A percentile compares a stretch with the other conserved stretches of the same genome.
These are phyloP conservation scores for Neopestalotiopsis rosae DNA, from an alignment of 2,329 filamentous ascomycete genomes.

Conservation along the genomic window DNA sequence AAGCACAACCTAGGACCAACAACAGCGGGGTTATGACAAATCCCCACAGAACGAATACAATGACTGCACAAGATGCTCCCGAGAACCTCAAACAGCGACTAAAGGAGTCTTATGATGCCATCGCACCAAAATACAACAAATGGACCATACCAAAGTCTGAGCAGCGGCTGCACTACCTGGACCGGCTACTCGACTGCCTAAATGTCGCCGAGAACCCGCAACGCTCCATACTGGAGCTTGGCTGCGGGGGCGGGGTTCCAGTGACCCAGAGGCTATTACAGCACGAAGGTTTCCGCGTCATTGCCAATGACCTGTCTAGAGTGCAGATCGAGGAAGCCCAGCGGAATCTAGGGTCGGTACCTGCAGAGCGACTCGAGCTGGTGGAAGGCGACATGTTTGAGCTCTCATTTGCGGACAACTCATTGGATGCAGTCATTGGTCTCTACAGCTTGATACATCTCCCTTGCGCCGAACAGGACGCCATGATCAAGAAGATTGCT, in stretches of 20 bases:
- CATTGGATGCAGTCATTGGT: constrained; percentile 54
- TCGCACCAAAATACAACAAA: constrained; percentile 44
- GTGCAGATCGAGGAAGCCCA: constrained; percentile 41
- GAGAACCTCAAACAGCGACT: constrained; percentile 44
- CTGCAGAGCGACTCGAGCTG: constrained; percentile 26
- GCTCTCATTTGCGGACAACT: constrained; percentile 35
- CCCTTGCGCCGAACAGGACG: constrained; percentile 53
- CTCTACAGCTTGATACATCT: constrained; percentile 63
- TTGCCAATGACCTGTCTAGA: constrained; percentile 48
- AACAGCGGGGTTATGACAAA: too few species aligned
- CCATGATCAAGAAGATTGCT: constrained; percentile 48
- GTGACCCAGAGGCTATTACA: constrained; percentile 40
- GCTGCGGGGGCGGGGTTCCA: constrained; percentile 47
- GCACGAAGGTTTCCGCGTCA: constrained; percentile 29
- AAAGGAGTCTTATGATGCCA: constrained; percentile 45
- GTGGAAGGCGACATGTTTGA: constrained; percentile 45
- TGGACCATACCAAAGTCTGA: constrained; percentile 42
- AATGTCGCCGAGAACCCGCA: constrained; percentile 3
- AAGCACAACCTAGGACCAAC: too few species aligned
- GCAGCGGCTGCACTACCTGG: constrained; percentile 40
- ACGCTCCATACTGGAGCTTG: constrained; percentile 44
- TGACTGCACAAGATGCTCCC: constrained; percentile 17
- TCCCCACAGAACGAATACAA: too few species aligned
- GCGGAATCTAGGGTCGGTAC: neutral
- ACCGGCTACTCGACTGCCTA: constrained; percentile 36